These are phyloP conservation scores for Hyaloscypha variabilis DNA, from an alignment of 495 filamentous ascomycete species.

Conservation along the genomic window DNA sequence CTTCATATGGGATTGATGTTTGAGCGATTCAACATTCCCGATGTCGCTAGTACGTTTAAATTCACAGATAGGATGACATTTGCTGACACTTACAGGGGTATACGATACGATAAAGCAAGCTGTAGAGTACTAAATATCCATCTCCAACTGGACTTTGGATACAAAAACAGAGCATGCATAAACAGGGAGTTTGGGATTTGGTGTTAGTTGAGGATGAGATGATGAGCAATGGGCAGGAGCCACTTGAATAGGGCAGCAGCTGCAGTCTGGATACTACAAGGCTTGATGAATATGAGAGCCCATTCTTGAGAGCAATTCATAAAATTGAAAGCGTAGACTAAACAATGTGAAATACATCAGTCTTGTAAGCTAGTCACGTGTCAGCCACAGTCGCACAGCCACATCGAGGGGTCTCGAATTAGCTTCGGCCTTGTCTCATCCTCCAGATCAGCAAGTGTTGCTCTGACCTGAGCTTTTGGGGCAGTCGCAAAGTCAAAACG, in stretches of 20 bases:
- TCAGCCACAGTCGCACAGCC: constrained; percentile 1
- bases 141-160: background rate
- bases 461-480: constrained; percentile 3
- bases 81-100: constrained; percentile 46
- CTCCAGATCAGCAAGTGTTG: background rate
- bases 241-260: background rate
- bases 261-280: background rate
- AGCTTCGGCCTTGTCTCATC: constrained; percentile 10
- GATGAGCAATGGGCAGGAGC: background rate
- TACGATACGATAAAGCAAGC: constrained; percentile 54
- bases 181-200: background rate
- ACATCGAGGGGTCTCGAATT: background rate
- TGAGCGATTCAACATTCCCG: constrained; percentile 88
- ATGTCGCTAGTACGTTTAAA: constrained; percentile 81
- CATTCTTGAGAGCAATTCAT: background rate
- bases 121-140: constrained; percentile 26
- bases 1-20: constrained; percentile 81
- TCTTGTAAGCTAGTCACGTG: background rate
- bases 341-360: no score
- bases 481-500: constrained; percentile 7
- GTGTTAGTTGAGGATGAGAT: background rate
- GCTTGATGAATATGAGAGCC: background rate
- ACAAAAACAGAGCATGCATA: background rate
- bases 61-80: background rate
- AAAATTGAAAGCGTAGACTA: background rate